Conservation (phyloP, 257 asterid genomes). For the Apocynum venetum region DNA sequence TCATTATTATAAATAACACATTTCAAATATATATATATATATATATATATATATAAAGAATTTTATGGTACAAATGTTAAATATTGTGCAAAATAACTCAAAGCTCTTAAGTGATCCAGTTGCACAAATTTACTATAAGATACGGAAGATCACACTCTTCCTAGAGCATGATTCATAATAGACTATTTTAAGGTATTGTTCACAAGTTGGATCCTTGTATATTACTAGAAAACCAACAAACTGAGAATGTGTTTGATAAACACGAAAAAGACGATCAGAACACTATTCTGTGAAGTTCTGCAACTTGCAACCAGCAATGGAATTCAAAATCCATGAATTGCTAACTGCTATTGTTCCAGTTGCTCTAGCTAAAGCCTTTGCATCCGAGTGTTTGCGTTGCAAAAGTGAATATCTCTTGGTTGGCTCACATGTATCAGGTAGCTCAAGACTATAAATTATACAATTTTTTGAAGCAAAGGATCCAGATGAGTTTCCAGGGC, state of each 20-base stretch:
- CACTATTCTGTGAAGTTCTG: slow-evolving; percentile 26
- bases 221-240: not conserved
- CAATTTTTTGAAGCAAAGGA: slow-evolving; percentile 28
- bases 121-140: too few relatives aligned
- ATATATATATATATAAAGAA: too few relatives aligned
- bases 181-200: not conserved
- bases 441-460: slow-evolving; percentile 58
- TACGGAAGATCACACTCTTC: too few relatives aligned
- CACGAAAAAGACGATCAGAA: not conserved
- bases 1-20: too few relatives aligned
- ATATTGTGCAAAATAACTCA: too few relatives aligned
- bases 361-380: slow-evolving; percentile 58
- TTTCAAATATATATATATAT: too few relatives aligned
- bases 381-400: slow-evolving; percentile 36
- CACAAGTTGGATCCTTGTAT: not conserved
- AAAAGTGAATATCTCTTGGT: slow-evolving; percentile 28
- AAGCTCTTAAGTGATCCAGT: too few relatives aligned
- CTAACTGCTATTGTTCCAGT: slow-evolving; percentile 56
- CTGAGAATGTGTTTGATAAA: not conserved
- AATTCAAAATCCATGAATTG: slow-evolving; percentile 77
- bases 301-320: slow-evolving; percentile 65
- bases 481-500: slow-evolving; percentile 22
- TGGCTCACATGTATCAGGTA: slow-evolving; percentile 41
- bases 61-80: too few relatives aligned
- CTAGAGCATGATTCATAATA: not conserved